Evolutionary conservation across 1,284 basidiomycete species (phyloP).

Genomic region (Xerocomus nothofagi): DNA sequence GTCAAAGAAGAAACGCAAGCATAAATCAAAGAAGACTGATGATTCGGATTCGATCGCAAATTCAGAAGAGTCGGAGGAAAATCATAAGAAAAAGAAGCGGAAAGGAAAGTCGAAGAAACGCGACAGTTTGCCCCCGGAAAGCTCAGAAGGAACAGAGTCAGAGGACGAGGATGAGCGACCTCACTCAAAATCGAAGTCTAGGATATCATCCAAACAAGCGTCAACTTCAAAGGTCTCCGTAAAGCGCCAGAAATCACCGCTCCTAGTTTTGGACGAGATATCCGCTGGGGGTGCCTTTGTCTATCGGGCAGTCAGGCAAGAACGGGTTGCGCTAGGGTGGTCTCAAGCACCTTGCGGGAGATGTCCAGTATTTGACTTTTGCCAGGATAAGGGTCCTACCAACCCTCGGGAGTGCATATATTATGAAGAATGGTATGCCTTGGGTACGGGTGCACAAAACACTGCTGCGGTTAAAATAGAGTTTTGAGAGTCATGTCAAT

Average conservation of each 20-base stretch:
- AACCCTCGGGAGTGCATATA: conserved; percentile 54
- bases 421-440: conserved; percentile 47
- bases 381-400: conserved; percentile 51
- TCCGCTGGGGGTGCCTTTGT: conserved; percentile 33
- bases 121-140: conserved; percentile 14
- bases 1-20: conserved; percentile 31
- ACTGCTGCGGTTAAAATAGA: conserved; percentile 21
- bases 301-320: conserved; percentile 49
- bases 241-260: conserved; percentile 24
- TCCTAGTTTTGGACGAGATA: conserved; percentile 21
- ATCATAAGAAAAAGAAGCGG: conserved; percentile 18
- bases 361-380: conserved; percentile 56
- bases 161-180: conserved; percentile 18
- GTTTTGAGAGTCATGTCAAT: conserved; percentile 16
- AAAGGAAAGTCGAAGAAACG: conserved; percentile 34
- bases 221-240: conserved; percentile 14
- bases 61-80: conserved; percentile 14
- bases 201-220: conserved; percentile 24
- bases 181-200: conserved; percentile 23
- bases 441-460: conserved; percentile 20
- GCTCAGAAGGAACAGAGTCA: conserved; percentile 11
- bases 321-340: conserved; percentile 44
- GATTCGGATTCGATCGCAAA: conserved; percentile 10
- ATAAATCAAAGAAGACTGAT: conserved; percentile 19
- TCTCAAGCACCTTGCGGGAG: conserved; percentile 52